A percentile compares a stretch with the other conserved stretches of the same genome.
These are phyloP conservation scores for Emmonsiellopsis sp. DNA, from an alignment of 2,329 filamentous ascomycete species.

Conservation along the genomic window DNA sequence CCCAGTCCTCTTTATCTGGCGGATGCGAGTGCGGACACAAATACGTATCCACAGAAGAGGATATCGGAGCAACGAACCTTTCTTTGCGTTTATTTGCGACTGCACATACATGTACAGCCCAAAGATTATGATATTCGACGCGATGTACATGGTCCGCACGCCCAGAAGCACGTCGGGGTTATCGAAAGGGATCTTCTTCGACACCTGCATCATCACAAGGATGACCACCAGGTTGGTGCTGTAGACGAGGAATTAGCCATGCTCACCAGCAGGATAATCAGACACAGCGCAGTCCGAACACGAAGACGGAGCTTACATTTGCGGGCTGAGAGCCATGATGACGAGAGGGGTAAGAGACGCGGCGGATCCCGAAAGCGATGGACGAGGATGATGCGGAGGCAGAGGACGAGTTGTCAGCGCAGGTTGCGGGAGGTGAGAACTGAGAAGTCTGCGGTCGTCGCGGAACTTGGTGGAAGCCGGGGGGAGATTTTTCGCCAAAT, in stretches of 20 bases:
- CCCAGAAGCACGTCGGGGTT: slow-evolving; percentile 63
- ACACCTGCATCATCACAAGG: slow-evolving; percentile 95
- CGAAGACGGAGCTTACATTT: slow-evolving; percentile 16
- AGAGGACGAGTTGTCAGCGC: slow-evolving; percentile 1
- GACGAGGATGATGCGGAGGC: not conserved
- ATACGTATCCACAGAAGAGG: not conserved
- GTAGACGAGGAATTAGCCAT: slow-evolving; percentile 17
- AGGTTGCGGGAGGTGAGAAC: no score
- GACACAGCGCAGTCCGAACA: not conserved
- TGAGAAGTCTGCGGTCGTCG: no score
- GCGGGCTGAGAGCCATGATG: slow-evolving; percentile 20
- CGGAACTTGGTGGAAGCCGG: no score
- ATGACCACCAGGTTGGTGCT: slow-evolving; percentile 93
- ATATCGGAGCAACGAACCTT: slow-evolving; percentile 54
- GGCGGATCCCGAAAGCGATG: not conserved
- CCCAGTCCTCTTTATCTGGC: no score
- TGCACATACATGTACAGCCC: slow-evolving; percentile 79
- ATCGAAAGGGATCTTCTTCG: slow-evolving; percentile 91
- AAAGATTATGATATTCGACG: slow-evolving; percentile 75
- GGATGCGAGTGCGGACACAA: no score
- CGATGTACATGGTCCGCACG: slow-evolving; percentile 56
- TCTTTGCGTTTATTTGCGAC: slow-evolving; percentile 85
- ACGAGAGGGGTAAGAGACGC: slow-evolving; percentile 3
- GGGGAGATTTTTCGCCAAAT: no score
- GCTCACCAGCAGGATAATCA: not conserved